Base-by-base conservation (phyloP, 371 early-diverging fungal genomes). In the Apophysomyces trapeziformis region DNA sequence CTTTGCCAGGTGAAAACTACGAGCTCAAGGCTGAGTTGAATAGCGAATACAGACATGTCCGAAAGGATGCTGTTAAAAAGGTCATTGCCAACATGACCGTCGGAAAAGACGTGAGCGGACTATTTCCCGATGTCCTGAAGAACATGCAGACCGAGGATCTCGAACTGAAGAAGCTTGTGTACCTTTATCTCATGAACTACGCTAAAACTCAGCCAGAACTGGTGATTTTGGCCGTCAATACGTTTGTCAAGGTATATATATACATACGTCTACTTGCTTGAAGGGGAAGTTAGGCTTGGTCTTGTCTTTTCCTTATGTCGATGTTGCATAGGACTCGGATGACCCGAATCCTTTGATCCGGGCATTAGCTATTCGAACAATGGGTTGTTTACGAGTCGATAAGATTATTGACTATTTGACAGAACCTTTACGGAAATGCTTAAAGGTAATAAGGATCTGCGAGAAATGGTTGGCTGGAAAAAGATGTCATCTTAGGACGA, bases 141-240 rank as follows among this genome's bases (percentile, higher is more conserved):
- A 96, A 96, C 85, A 99, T 99, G 98, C 97, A 98, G 76, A 99
- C 98, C 1, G 98, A 97, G 65, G 98, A 97, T 77, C 75, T 99
- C 63, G 84, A 81, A 71, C 68, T 83, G 65, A 99, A 98, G 78
- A 98, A 97, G 85, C 92, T 98, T 89, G 95, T 98, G 32, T 93
- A 95, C 70, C 79, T 95, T 50, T 95, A 92, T 69, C 77, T 95
- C 46, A 93, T 94, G 75, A 93, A 95, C 78, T 95, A 92, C 61
- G 90, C 90, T n/a, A 86, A 90, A 68, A 84, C 86, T 21, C 92
- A 95, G 64, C 96, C 98, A 1, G 97, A 98, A 68, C 85, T 98
- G 69, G 93, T 94, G 39, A 87, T 90, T 54, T 77, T 91, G 72
- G 96, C 97, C 0, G 89, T 96, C 60, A 80, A 82, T 57, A 87